Conservation (phyloP, 164 flowering plant species). For the Magnolia sinica region DNA sequence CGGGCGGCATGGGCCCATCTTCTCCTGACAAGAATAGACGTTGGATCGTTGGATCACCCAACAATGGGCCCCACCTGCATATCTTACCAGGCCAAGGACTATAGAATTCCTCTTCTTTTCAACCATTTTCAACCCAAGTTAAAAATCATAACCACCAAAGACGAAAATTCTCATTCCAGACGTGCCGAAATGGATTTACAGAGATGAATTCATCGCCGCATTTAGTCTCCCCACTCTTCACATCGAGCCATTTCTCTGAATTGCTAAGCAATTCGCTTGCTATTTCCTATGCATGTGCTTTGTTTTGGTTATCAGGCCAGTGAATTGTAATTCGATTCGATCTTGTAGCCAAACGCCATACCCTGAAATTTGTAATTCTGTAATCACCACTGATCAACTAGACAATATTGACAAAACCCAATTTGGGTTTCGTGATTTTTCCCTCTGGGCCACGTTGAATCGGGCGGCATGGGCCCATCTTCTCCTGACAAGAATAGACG, state of each 20-base stretch:
- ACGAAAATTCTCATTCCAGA: not conserved
- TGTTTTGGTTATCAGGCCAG: conserved; percentile 6
- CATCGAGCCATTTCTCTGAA: conserved; percentile 36
- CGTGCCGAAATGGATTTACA: conserved; percentile 53
- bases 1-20: conserved; percentile 39
- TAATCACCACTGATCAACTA: conserved; percentile 12
- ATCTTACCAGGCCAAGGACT: too few species aligned
- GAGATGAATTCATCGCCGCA: conserved; percentile 35
- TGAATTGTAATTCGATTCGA: conserved; percentile 13
- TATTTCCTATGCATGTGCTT: conserved; percentile 7
- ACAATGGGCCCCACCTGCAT: too few species aligned
- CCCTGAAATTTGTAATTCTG: conserved; percentile 46
- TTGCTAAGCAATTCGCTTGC: conserved; percentile 48
- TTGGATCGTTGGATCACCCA: too few species aligned
- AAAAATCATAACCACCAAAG: not conserved
- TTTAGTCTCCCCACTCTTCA: conserved; percentile 21
- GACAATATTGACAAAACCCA: conserved; percentile 14
- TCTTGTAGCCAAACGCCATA: conserved; percentile 58
- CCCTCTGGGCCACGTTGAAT: conserved; percentile 30
- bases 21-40: conserved; percentile 36
- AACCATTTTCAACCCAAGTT: not conserved
- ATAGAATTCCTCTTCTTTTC: too few species aligned
- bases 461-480: conserved; percentile 39
- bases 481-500: conserved; percentile 36
- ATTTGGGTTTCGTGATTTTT: conserved; percentile 25